Evolutionary conservation across 2,329 filamentous ascomycete species (phyloP).

Genomic region (Epichloe typhina): DNA sequence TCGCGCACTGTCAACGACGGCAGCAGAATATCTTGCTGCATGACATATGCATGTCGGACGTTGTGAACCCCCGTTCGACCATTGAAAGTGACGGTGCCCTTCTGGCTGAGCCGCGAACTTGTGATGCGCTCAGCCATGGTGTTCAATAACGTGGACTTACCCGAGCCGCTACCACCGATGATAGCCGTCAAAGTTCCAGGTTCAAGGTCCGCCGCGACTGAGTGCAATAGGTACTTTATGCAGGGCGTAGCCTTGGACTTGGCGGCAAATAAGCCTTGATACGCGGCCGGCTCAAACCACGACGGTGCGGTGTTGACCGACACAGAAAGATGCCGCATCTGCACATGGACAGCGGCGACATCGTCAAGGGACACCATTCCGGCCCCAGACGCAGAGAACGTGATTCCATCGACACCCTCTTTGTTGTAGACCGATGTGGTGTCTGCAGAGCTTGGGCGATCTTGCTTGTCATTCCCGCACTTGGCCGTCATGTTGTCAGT

Average conservation of each 20-base stretch:
- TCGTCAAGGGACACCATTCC: slow-evolving; percentile 32
- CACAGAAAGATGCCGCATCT: slow-evolving; percentile 40
- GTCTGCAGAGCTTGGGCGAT: slow-evolving; percentile 20
- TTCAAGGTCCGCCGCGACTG: slow-evolving; percentile 49
- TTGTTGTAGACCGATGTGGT: slow-evolving; percentile 10
- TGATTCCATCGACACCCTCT: slow-evolving; percentile 6
- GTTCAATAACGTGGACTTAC: slow-evolving; percentile 61
- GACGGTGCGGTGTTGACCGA: slow-evolving; percentile 46
- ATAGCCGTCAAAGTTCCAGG: slow-evolving; percentile 61
- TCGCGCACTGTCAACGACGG: slow-evolving; percentile 64
- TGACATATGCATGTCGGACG: slow-evolving; percentile 55
- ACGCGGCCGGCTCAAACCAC: slow-evolving; percentile 34
- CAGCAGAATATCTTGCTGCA: slow-evolving; percentile 63
- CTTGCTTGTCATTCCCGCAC: slow-evolving; percentile 19
- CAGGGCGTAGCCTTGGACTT: slow-evolving; percentile 23
- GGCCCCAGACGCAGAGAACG: slow-evolving; percentile 20
- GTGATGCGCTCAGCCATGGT: slow-evolving; percentile 56
- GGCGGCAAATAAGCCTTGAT: slow-evolving; percentile 25
- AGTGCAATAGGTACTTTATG: slow-evolving; percentile 44
- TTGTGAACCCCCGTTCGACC: slow-evolving; percentile 36
- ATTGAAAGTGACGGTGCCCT: slow-evolving; percentile 50
- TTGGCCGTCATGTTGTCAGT: neutral
- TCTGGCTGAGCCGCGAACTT: slow-evolving; percentile 35
- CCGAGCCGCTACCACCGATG: slow-evolving; percentile 60
- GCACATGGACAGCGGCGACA: slow-evolving; percentile 42